Conservation (phyloP, 768 basidiomycete species). For the Lactifluus pinguis region DNA sequence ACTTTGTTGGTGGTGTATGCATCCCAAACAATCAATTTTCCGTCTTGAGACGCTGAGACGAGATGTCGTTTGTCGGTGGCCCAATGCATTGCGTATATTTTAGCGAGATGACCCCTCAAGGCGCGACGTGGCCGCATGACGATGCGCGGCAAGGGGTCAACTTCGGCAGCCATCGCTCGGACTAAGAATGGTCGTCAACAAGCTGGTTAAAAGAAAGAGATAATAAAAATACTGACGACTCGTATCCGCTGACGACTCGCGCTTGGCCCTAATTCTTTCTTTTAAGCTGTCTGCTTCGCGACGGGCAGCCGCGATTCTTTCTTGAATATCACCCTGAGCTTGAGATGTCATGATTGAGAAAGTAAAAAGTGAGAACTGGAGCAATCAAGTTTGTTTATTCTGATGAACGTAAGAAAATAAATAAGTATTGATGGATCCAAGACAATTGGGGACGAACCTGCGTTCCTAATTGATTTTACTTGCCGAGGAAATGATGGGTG, state of each 20-base stretch:
- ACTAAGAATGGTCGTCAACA: slow-evolving; percentile 40
- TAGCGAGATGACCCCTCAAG: slow-evolving; percentile 94
- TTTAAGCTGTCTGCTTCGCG: slow-evolving; percentile 95
- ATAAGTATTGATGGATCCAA: background rate
- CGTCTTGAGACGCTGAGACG: slow-evolving; percentile 98
- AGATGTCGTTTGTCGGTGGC: slow-evolving; percentile 94
- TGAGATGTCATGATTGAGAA: slow-evolving; percentile 50
- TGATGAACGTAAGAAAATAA: background rate
- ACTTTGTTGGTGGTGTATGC: slow-evolving; percentile 99
- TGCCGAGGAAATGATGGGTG: background rate
- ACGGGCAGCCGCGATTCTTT: slow-evolving; percentile 91
- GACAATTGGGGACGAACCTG: background rate
- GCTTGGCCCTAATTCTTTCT: slow-evolving; percentile 96
- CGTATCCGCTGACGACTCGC: slow-evolving; percentile 96
- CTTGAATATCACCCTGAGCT: slow-evolving; percentile 77
- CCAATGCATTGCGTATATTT: slow-evolving; percentile 99
- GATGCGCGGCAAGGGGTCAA: slow-evolving; percentile 91
- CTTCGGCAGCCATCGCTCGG: slow-evolving; percentile 96
- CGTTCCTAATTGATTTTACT: slow-evolving; percentile 8
- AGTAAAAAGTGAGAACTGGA: background rate
- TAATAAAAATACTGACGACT: slow-evolving; percentile 53
- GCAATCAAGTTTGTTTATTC: background rate
- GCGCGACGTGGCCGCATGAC: slow-evolving; percentile 94
- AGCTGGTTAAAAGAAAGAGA: slow-evolving; percentile 4
- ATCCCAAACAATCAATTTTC: slow-evolving; percentile 99